Base-by-base conservation (phyloP, 371 early-diverging fungal species). In the Syncephalastrum sp. region DNA sequence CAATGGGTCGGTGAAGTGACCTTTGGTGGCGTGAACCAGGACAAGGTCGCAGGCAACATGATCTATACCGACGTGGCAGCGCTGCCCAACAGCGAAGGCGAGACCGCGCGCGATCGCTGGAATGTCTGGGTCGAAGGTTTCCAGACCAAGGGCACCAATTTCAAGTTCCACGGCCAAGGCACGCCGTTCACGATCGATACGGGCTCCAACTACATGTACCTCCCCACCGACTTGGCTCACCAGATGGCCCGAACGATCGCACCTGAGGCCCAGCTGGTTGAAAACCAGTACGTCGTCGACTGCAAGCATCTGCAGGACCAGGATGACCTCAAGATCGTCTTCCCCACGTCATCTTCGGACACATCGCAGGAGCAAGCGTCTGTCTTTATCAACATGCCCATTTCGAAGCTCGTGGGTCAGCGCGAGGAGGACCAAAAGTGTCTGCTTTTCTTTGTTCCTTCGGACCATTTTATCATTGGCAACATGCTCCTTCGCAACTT, bases 131-230 rank as follows among this genome's bases (percentile, higher is more conserved):
- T 70, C 17, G 25, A 55, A 23, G 64, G 67, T 0, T 69, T 78
- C 46, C 59, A 64, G 16, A 56, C 63, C 23, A 19, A 63, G 6
- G 65, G 63, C n/a, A 51, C 47, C 13, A 61, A 69, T 42, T 67
- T 66, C 47, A 51, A 56, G 14, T 72, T 70, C 24, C 50, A 49
- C n/a, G 27, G 38, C 24, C 27, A 44, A 2, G 63, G 63, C 3
- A 49, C 60, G 10, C 54, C 64, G 0, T 65, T 75, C 24, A 50
- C 62, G 10, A 47, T 79, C 13, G 79, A 79, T 47, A 74, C 79
- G 5, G 79, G 79, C 5, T 71, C 72, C n/a, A 75, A 72, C 29
- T 72, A 68, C 33, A 68, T 74, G 57, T 79, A 75, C 29, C 51
- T 79, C 15, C 75, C 75, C 4, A 33, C n/a, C 2, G 24, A 55